Conservation (phyloP, 805 yeast genomes). For the Starmerella roubikii region DNA sequence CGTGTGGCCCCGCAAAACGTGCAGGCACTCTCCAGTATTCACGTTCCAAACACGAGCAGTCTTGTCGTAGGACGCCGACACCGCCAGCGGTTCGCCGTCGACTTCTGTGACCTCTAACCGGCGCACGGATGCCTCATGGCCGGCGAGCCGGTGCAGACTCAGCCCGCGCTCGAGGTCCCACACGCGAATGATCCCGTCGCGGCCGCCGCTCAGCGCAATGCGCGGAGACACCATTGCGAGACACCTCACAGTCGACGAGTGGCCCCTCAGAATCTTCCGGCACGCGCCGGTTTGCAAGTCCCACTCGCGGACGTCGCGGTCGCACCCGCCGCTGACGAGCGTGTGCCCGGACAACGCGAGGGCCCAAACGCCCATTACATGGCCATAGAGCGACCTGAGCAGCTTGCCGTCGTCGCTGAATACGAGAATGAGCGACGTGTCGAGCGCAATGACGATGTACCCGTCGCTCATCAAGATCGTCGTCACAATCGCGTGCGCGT, state of each 20-base stretch:
- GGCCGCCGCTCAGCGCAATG: slow-evolving; percentile 76
- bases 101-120: slow-evolving; percentile 37
- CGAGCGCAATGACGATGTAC: slow-evolving; percentile 32
- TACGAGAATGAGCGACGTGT: slow-evolving; percentile 32
- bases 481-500: slow-evolving; percentile 29
- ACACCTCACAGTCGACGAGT: slow-evolving; percentile 78
- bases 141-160: slow-evolving; percentile 56
- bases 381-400: slow-evolving; percentile 88
- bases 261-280: slow-evolving; percentile 77
- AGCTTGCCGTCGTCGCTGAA: slow-evolving; percentile 30
- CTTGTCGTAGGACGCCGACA: slow-evolving; percentile 82
- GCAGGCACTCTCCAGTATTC: slow-evolving; percentile 76
- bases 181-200: slow-evolving; percentile 79
- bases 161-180: slow-evolving; percentile 93
- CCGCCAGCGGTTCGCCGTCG: slow-evolving; percentile 40
- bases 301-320: slow-evolving; percentile 93
- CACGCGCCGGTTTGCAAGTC: slow-evolving; percentile 79
- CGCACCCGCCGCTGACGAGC: slow-evolving; percentile 90
- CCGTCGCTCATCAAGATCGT: slow-evolving; percentile 26
- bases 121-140: slow-evolving; percentile 61
- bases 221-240: slow-evolving; percentile 66
- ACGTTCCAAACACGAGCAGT: slow-evolving; percentile 84
- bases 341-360: slow-evolving; percentile 83
- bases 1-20: slow-evolving; percentile 82
- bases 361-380: slow-evolving; percentile 97